Evolutionary conservation across 768 basidiomycete species (phyloP), one percentile per base, ranked within the genome.

Genomic region (Holtermannia corniformis): DNA sequence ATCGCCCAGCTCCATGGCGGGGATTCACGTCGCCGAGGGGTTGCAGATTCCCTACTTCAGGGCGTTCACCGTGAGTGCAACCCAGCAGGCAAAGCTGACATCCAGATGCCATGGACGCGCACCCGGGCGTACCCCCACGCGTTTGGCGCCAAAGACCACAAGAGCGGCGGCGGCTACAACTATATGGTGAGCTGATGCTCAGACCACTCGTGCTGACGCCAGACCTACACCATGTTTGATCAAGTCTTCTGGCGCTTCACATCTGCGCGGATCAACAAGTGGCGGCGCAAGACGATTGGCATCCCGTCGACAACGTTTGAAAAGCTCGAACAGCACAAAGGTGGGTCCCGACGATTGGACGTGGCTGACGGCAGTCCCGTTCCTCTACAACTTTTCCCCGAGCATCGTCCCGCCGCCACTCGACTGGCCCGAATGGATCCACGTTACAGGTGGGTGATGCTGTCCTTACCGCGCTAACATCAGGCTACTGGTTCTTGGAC

Each of bases 401-500:
- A 77, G 80, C 25, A 78, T 89, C 44, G 88, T 97, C 13, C 91
- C 92, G 5, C 88, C 85, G 23, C 93, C 93, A 2, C 74, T 97
- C 51, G 93, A 99, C 71, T 99, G 95, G 95, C 89, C 91, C 3
- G 93, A 99, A 72, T 96, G 92, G 90, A 96, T 97, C 58, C 84
- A 87, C 47, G 68, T 71, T 26, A 56, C 51, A 14, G 23, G 14
- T 23, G 40, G 42, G 11, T n/a, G 11, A 47, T 13, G 25, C 25
- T 41, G 44, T 21, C 32, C 50, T 37, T 46, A 51, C 58, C 58
- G 7, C n/a, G n/a, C n/a, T n/a, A n/a, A n/a, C n/a, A n/a, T n/a
- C 47, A 87, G 93, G 93, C 7, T 97, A 95, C 71, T 99, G 93
- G 93, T 92, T 90, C 80, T 78, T 99, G 44, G 82, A 93, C 48